These are phyloP conservation scores for Antitrichia curtipendula DNA, from an alignment of 225 moss, liverwort and hornwort species.

Conservation along the genomic window DNA sequence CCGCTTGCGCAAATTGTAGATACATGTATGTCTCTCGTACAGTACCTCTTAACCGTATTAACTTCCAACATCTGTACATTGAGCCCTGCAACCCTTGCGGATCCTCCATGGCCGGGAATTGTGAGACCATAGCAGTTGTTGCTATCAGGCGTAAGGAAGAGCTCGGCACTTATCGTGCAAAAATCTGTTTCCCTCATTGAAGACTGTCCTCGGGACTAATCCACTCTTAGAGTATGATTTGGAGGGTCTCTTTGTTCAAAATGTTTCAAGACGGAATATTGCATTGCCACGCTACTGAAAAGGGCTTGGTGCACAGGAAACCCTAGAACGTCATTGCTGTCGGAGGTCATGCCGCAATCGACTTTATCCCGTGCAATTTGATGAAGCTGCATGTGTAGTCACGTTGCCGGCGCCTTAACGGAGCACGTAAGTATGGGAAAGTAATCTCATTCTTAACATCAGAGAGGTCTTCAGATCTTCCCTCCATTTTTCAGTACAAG, in stretches of 20 bases:
- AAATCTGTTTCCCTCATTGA: neutral
- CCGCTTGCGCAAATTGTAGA: neutral
- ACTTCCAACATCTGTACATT: constrained; percentile 3
- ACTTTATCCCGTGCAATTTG: neutral
- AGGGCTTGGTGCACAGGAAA: neutral
- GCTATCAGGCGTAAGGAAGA: neutral
- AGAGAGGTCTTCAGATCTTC: neutral
- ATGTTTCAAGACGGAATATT: neutral
- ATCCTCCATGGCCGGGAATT: neutral
- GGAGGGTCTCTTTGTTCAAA: neutral
- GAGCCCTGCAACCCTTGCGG: neutral
- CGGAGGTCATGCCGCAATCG: neutral
- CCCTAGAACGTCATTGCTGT: neutral
- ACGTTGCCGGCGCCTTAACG: neutral
- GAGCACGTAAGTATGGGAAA: neutral
- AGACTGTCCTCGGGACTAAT: neutral
- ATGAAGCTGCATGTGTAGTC: neutral
- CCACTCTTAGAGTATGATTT: neutral
- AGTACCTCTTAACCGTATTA: neutral
- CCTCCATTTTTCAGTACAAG: neutral
- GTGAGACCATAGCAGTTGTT: neutral
- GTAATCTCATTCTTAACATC: neutral
- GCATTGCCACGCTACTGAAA: neutral
- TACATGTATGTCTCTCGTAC: neutral
- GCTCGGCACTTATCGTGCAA: neutral